These are phyloP conservation scores for Arxiozyma heterogenica DNA, from an alignment of 1,139 yeast genomes.

Conservation along the genomic window DNA sequence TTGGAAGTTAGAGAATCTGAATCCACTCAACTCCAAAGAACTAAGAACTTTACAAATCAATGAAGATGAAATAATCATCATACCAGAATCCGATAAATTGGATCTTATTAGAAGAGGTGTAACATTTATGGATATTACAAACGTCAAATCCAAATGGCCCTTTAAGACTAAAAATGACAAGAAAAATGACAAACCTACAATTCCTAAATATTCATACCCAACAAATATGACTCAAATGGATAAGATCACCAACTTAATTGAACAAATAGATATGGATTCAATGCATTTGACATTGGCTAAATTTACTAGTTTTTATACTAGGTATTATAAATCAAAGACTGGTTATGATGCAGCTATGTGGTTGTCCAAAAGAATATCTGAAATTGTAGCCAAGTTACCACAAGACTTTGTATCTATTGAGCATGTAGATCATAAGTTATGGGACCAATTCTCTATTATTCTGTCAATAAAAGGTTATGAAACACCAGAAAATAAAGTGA, in stretches of 20 bases:
- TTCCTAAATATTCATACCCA: conserved; percentile 51
- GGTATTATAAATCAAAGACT: conserved; percentile 65
- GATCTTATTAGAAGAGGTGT: conserved; percentile 44
- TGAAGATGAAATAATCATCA: conserved; percentile 33
- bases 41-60: conserved; percentile 18
- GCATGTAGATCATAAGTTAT: conserved; percentile 40
- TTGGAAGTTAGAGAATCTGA: neutral
- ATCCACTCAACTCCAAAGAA: neutral
- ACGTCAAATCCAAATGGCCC: conserved; percentile 31
- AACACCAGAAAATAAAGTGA: conserved; percentile 43
- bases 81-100: conserved; percentile 50
- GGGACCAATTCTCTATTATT: conserved; percentile 53
- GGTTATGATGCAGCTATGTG: conserved; percentile 71
- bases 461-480: conserved; percentile 35
- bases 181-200: conserved; percentile 24
- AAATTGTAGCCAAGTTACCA: conserved; percentile 32
- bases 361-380: conserved; percentile 46
- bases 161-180: conserved; percentile 34
- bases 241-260: conserved; percentile 37
- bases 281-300: conserved; percentile 49
- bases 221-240: conserved; percentile 33
- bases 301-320: conserved; percentile 65
- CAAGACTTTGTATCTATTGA: conserved; percentile 31
- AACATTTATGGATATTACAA: conserved; percentile 66
- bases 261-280: conserved; percentile 34